Base-by-base conservation (phyloP, 345 rosid species). In the Chamaenerion angustifolium region DNA sequence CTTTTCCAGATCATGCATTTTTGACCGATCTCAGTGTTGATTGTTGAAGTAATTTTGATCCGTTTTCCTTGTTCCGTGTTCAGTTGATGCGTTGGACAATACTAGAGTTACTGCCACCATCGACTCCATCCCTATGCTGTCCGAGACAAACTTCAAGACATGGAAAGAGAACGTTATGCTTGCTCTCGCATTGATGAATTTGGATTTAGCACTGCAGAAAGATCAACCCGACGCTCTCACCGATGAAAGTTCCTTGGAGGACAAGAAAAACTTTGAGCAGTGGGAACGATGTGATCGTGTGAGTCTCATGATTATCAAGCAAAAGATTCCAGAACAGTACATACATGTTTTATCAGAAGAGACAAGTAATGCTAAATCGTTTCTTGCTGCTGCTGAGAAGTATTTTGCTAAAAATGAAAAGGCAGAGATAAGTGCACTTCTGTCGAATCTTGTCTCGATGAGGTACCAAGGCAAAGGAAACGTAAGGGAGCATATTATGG, bases 341-440 rank as follows among this genome's bases (percentile, higher is more conserved):
- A 0, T 11, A 25, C 15, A 27, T 12, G 23, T 14, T 11, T 10
- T 52, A 15, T 40, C 16, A 1, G 19, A 52, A 16, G 41, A 52
- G 45, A 40, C 18, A 7, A 31, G 37, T 15, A 14, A 40, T 31
- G 46, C 40, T 16, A 53, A 42, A 12, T 43, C 23, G 3, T 52
- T 52, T 21, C 25, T 46, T 52, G 16, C 27, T 5, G 50, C 49
- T 6, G 42, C 25, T 48, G 54, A 55, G 14, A 55, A 55, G 50
- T 19, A 55, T n/a, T 62, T 62, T 48, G 55, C 13, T 12, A 49
- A 48, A 54, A 61, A 48, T 42, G 55, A 54, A 54, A 61, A 61
- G 55, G 59, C 17, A 5, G 51, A 61, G 48, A 15, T 18, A 1
- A 23, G 54, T 37, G 42, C 54, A 15, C 45, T 49, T 21, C 25